Base-by-base conservation (phyloP, 306 rosid species). In the Vigna radiata region DNA sequence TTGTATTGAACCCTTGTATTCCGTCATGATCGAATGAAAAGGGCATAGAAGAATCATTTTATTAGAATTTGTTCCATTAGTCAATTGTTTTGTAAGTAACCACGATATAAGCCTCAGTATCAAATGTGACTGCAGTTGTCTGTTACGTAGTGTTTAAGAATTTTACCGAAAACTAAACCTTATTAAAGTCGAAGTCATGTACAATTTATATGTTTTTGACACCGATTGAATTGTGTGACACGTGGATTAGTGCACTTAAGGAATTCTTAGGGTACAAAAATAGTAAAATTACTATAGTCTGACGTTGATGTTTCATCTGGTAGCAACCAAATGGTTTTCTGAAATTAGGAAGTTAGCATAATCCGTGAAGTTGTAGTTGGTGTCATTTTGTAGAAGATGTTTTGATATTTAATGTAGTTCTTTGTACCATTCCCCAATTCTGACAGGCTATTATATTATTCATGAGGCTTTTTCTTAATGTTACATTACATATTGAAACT, bases 401-500 rank as follows among this genome's bases (percentile, higher is more conserved):
- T 56, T 65, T 50, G 19, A 60, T 39, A 39, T 8, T 39, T 8
- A 39, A 41, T 47, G 14, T 49, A 47, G 56, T 64, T 69, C 59
- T 36, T 39, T 19, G 50, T 33, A 50, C 50, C 55, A 54, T 65
- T 25, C 48, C 50, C 52, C 3, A 27, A 18, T 65, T 61, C 73
- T 61, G 12, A 62, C 48, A 31, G 61, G 56, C 52, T 48, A 33
- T 61, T 33, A 7, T 31, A 25, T 25, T 41, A 54, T 70, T 69
- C 33, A 52, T 19, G 46, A 36, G 46, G 58, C 37, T 50, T 44
- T 56, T 58, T 59, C 73, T 62, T 23, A 50, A 61, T 60, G 71
- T 31, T 76, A 23, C 61, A 53, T 68, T 29, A 27, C 53, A 43
- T 56, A 21, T 60, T 69, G 23, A 68, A 79, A 47, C 68, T 62